Conservation (phyloP, 495 filamentous ascomycete genomes). For the Delitschia confertaspora region DNA sequence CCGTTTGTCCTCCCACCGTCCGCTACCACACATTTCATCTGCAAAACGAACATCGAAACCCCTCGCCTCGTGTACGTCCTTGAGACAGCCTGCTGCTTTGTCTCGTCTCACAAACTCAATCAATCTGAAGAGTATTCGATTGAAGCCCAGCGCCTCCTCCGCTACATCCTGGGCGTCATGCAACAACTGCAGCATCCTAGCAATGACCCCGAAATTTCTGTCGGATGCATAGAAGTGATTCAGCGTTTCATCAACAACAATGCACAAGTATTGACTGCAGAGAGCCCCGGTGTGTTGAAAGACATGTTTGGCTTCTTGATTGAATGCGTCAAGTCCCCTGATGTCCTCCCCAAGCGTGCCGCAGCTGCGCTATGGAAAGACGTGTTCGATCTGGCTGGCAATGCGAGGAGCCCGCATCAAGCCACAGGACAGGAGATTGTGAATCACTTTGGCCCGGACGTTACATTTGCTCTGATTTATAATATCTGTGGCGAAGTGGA, state of each 20-base stretch:
- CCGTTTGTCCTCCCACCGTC: slow-evolving; percentile 67
- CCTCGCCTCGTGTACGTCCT: slow-evolving; percentile 67
- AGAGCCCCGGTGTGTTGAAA: slow-evolving; percentile 46
- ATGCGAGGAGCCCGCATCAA: slow-evolving; percentile 10
- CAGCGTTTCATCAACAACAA: slow-evolving; percentile 59
- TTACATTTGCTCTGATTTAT: slow-evolving; percentile 18
- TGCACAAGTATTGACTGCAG: slow-evolving; percentile 46
- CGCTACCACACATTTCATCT: slow-evolving; percentile 62
- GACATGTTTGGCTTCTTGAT: slow-evolving; percentile 72
- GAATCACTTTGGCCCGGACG: slow-evolving; percentile 16
- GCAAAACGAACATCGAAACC: slow-evolving; percentile 50
- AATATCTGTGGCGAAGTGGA: slow-evolving; percentile 27
- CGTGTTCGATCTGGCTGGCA: slow-evolving; percentile 12
- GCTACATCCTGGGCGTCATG: slow-evolving; percentile 30
- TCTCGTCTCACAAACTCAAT: slow-evolving; percentile 50
- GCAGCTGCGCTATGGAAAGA: slow-evolving; percentile 69
- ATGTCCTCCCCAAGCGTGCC: slow-evolving; percentile 71
- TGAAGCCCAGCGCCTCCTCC: slow-evolving; percentile 58
- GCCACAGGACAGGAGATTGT: slow-evolving; percentile 15
- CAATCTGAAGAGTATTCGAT: slow-evolving; percentile 38
- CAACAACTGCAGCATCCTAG: slow-evolving; percentile 40
- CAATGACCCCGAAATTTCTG: slow-evolving; percentile 69
- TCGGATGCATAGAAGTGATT: slow-evolving; percentile 66
- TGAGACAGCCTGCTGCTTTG: slow-evolving; percentile 66
- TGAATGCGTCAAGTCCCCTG: slow-evolving; percentile 58